Conservation (phyloP, 169 alveolate species). For the Perkinsus olseni region DNA sequence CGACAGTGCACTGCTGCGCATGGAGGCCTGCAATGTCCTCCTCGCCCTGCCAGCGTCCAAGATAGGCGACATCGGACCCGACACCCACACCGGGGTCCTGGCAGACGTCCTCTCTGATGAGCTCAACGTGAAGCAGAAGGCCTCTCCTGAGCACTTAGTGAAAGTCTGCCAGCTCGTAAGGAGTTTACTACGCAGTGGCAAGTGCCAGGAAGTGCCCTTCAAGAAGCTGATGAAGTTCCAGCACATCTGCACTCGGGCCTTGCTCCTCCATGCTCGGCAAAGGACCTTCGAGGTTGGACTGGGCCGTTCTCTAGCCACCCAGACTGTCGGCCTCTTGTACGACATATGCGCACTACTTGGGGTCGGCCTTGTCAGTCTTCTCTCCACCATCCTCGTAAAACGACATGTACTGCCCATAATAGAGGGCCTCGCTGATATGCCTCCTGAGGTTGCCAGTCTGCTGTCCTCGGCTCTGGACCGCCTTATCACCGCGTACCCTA, state of each 20-base stretch:
- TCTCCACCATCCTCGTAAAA: not conserved
- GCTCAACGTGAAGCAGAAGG: not conserved
- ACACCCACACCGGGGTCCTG: not conserved
- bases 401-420: not conserved
- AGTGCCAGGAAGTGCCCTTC: not conserved
- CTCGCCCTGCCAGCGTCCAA: not conserved
- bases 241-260: not conserved
- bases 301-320: not conserved
- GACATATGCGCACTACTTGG: not conserved
- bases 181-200: not conserved
- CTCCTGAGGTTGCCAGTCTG: not conserved
- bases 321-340: not conserved
- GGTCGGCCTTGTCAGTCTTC: not conserved
- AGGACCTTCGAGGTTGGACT: not conserved
- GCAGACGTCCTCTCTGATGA: not conserved
- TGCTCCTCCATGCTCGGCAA: not conserved
- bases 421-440: not conserved
- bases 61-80: not conserved
- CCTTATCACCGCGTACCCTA: not conserved
- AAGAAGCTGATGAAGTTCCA: not conserved
- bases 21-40: not conserved
- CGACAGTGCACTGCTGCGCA: not conserved
- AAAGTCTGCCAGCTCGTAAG: not conserved
- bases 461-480: not conserved
- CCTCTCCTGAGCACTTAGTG: not conserved